Percentiles rank a stretch among this genome's conserved stretches.
phyloP scores from a whole-genome alignment of 768 basidiomycete genomes.

The Suillus tomentosus region DNA sequence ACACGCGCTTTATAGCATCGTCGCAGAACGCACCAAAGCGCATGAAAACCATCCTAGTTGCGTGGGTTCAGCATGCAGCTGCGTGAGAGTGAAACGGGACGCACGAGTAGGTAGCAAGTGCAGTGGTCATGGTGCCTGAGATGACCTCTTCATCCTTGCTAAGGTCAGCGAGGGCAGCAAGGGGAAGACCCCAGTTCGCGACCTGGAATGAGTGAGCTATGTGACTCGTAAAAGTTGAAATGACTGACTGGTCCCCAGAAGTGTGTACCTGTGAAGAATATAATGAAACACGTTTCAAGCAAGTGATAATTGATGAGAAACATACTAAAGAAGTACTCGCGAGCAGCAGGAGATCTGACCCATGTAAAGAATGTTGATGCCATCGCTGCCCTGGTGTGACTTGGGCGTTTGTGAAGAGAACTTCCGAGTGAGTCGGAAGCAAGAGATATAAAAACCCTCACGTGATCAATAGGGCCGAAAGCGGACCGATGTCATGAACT shows the following conservation, averaged over 20 bases:
- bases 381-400: slow-evolving; percentile 44
- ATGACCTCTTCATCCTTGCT: slow-evolving; percentile 95
- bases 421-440: not conserved
- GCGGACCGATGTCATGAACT: not conserved
- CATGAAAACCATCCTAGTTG: slow-evolving; percentile 79
- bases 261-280: slow-evolving; percentile 73
- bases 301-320: slow-evolving; percentile 18
- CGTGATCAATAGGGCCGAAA: slow-evolving; percentile 15
- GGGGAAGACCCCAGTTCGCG: slow-evolving; percentile 97
- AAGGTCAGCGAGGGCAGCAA: slow-evolving; percentile 91
- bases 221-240: slow-evolving; percentile 9
- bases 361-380: slow-evolving; percentile 85
- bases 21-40: slow-evolving; percentile 70
- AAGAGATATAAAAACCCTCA: slow-evolving; percentile 1
- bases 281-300: slow-evolving; percentile 19
- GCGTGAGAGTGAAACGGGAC: slow-evolving; percentile 37
- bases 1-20: not conserved
- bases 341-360: slow-evolving; percentile 88
- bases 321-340: slow-evolving; percentile 95
- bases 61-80: slow-evolving; percentile 15
- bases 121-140: slow-evolving; percentile 95
- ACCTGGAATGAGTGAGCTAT: slow-evolving; percentile 51
- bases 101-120: slow-evolving; percentile 90
- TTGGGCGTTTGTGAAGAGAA: slow-evolving; percentile 2
- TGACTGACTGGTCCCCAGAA: slow-evolving; percentile 94